Conservation (phyloP, 805 yeast species). For the Candida sonorensis region DNA sequence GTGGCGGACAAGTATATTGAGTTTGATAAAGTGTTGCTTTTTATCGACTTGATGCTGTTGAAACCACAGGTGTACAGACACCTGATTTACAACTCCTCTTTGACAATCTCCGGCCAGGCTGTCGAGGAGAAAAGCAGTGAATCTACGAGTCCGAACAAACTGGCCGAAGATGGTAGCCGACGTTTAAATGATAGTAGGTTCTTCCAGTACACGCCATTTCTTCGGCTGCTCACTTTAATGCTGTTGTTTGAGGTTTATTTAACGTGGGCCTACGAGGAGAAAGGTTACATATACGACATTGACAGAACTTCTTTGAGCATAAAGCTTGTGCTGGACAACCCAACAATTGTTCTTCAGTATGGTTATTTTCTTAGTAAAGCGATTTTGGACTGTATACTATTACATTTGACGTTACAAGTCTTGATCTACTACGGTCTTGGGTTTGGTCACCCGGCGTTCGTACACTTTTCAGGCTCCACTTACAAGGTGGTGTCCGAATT, state of each 20-base stretch:
- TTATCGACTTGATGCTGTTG: conserved; percentile 74
- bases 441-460: conserved; percentile 23
- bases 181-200: no score
- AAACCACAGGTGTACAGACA: conserved; percentile 89
- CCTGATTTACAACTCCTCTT: conserved; percentile 60
- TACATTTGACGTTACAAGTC: conserved; percentile 25
- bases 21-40: conserved; percentile 74
- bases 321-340: conserved; percentile 26
- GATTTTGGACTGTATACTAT: conserved; percentile 25
- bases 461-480: no score
- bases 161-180: no score
- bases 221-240: conserved; percentile 54
- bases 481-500: no score
- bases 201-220: conserved; percentile 13
- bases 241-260: conserved; percentile 83
- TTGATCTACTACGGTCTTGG: conserved; percentile 26
- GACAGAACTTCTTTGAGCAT: conserved; percentile 18
- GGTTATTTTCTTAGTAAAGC: conserved; percentile 48
- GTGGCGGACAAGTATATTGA: conserved; percentile 91
- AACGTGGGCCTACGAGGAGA: conserved; percentile 88
- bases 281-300: conserved; percentile 28
- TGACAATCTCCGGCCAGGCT: conserved; percentile 16
- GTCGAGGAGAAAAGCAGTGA: conserved; percentile 12
- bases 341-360: conserved; percentile 45
- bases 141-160: no score